Evolutionary conservation across 352 stramenopile species (phyloP).

Genomic region (Hyaloperonospora brassicae): DNA sequence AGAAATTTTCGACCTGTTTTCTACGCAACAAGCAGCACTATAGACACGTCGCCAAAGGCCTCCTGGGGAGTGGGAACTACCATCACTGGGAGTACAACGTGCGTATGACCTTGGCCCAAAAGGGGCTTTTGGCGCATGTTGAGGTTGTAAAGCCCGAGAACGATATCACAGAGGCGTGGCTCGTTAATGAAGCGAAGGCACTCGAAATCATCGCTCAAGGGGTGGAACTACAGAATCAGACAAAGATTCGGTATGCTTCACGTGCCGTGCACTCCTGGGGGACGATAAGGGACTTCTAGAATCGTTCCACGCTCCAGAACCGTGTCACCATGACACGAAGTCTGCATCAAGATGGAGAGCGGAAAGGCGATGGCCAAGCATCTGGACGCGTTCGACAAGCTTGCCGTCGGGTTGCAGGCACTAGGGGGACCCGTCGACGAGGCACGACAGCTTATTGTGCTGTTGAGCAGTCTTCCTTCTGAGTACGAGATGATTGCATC

Average conservation of each 20-base stretch:
- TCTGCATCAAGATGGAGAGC: conserved; percentile 8
- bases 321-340: conserved; percentile 2
- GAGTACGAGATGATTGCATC: conserved; percentile 25
- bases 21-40: no score
- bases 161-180: no score
- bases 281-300: conserved; percentile 1
- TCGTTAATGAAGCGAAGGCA: background rate
- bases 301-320: conserved; percentile 3
- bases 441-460: no score
- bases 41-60: no score
- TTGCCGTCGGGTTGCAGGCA: no score
- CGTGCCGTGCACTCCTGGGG: background rate
- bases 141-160: no score
- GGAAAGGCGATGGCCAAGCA: conserved; percentile 7
- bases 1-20: no score
- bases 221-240: background rate
- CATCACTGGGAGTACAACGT: no score
- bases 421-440: no score
- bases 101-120: no score
- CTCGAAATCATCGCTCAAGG: conserved; percentile 1
- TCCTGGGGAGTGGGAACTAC: background rate
- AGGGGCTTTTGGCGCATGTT: no score
- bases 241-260: background rate
- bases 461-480: conserved; percentile 14
- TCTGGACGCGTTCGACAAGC: conserved; percentile 24